Percentiles rank a stretch among this genome's conserved stretches.
These are phyloP conservation scores for Xylaria multiplex DNA, from an alignment of 2,329 filamentous ascomycete species.

Conservation along the genomic window DNA sequence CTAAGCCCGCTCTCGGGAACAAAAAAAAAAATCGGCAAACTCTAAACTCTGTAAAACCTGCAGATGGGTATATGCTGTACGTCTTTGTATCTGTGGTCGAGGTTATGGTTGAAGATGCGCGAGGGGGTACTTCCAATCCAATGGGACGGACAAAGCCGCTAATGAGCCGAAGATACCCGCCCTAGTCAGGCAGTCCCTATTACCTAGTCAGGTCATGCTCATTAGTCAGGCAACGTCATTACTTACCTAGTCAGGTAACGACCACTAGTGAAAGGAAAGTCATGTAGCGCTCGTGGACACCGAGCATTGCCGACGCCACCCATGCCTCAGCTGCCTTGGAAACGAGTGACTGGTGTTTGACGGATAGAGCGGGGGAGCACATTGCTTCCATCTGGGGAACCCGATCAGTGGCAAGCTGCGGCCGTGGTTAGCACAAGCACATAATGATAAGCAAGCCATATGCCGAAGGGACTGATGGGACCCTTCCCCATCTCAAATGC, in stretches of 20 bases:
- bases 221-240: neutral
- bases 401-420: constrained; percentile 29
- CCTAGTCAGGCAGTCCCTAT: constrained; percentile 10
- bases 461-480: constrained; percentile 9
- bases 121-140: constrained; percentile 28
- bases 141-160: constrained; percentile 40
- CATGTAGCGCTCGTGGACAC: constrained; percentile 1
- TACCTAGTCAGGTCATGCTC: neutral
- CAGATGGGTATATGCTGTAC: constrained; percentile 10
- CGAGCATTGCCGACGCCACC: constrained; percentile 41
- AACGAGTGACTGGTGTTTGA: constrained; percentile 35
- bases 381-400: constrained; percentile 9
- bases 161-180: constrained; percentile 46
- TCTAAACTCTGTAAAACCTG: neutral
- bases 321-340: constrained; percentile 20
- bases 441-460: constrained; percentile 1
- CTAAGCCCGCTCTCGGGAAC: constrained; percentile 23
- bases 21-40: constrained; percentile 20
- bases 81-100: neutral
- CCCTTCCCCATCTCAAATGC: neutral
- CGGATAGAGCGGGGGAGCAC: constrained; percentile 29
- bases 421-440: constrained; percentile 25
- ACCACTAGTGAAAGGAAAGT: neutral
- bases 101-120: constrained; percentile 18
- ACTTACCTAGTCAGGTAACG: constrained; percentile 1